Evolutionary conservation across 2,329 filamentous ascomycete genomes (phyloP).

Genomic region (Trichoderma polysporum): DNA sequence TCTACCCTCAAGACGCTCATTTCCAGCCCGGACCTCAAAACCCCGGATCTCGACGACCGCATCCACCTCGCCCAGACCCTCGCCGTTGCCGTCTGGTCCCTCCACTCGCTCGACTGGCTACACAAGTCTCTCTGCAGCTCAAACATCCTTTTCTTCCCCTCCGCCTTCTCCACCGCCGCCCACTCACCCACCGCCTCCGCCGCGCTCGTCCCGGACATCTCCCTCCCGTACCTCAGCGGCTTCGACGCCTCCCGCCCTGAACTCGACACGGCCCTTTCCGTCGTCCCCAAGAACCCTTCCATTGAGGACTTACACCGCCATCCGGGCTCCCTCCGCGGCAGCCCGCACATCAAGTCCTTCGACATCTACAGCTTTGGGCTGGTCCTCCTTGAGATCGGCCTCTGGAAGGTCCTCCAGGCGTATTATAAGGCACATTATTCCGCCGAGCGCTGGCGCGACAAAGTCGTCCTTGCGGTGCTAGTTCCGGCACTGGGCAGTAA

Average conservation of each 20-base stretch:
- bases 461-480: conserved; percentile 41
- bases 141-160: conserved; percentile 56
- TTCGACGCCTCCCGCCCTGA: conserved; percentile 57
- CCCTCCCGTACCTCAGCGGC: conserved; percentile 48
- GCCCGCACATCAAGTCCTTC: conserved; percentile 47
- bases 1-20: conserved; percentile 44
- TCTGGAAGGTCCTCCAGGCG: conserved; percentile 45
- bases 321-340: conserved; percentile 42
- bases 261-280: conserved; percentile 49
- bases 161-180: conserved; percentile 37
- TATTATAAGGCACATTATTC: conserved; percentile 45
- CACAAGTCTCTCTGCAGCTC: conserved; percentile 56
- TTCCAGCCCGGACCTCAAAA: conserved; percentile 40
- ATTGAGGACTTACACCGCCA: conserved; percentile 49
- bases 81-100: conserved; percentile 46
- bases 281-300: conserved; percentile 43
- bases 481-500: conserved; percentile 44
- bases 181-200: conserved; percentile 37
- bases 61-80: conserved; percentile 44
- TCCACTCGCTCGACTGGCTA: conserved; percentile 56
- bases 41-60: conserved; percentile 46
- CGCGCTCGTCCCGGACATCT: conserved; percentile 41
- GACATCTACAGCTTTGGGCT: conserved; percentile 55
- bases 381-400: conserved; percentile 50
- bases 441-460: conserved; percentile 43